Base-by-base conservation (phyloP, 805 yeast genomes). In the Brettanomyces nanus region DNA sequence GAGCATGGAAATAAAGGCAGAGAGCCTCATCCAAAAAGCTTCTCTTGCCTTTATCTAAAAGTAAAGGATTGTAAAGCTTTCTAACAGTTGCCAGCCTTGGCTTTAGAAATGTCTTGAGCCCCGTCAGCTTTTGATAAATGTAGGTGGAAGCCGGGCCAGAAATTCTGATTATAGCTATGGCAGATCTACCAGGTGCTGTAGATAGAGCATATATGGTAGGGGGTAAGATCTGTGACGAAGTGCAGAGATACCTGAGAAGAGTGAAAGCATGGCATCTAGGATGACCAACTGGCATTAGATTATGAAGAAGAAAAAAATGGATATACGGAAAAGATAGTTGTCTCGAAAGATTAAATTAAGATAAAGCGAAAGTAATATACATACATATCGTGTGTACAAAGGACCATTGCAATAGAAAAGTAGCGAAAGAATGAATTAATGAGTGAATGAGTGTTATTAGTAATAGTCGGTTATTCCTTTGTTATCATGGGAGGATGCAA, bases 151-250 rank as follows among this genome's bases (percentile, higher is more conserved):
- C 72, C 0, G 86, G 65, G 0, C 98, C 98, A 1, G 95, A 77
- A 0, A 89, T 63, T 35, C 98, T 66, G 4, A 92, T 68, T 1
- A 92, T 85, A 0, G 87, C 95, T 19, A 92, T 77, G 0, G 97
- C 98, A 0, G 97, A 73, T 42, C 80, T 69, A 1, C 86, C 78
- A 0, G 83, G 75, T 6, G 82, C 77, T 0, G 97, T 90, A 0
- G 97, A 85, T 14, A 87, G 62, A 0, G 98, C 98, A 63, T 81
- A 92, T 1, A 92, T 79, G 0, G 98, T 92, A 7, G 92, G 81
- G 21, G 40, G 15, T 17, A 19, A 30, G n/a, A n/a, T n/a, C n/a
- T n/a, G n/a, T n/a, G n/a, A n/a, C n/a, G n/a, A n/a, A n/a, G n/a
- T n/a, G n/a, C n/a, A n/a, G 27, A 23, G 27, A 23, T 23, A 23